Base-by-base conservation (phyloP, 2,329 filamentous ascomycete species). In the Pseudogymnoascus verrucosus region DNA sequence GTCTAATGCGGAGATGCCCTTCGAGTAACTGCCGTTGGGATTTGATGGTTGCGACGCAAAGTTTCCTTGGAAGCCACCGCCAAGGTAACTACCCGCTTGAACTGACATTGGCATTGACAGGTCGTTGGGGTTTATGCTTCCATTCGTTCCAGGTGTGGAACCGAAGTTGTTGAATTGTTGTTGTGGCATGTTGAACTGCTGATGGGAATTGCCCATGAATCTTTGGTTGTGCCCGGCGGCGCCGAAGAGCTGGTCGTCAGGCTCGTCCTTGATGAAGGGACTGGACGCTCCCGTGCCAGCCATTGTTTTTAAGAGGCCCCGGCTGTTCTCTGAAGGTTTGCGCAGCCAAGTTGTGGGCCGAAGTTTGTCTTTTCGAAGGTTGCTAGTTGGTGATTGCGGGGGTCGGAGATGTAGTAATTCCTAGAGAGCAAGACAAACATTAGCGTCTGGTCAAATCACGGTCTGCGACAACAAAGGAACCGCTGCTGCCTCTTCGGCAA, bases 41-140 rank as follows among this genome's bases (percentile, higher is more conserved):
- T 84, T 79, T 23, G 78, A 78, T 67, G 78, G 78, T 62, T 78
- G 77, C 23, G 81, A 78, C 64, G 78, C 79, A 71, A 82, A 87
- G 70, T 82, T 83, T 75, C 88, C 86, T 70, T 81, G 80, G 69
- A 85, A 90, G 1, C 84, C 82, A 39, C 83, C 80, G 21, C 83
- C 84, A 63, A 75, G 76, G 66, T 74, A 77, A 63, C 69, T 73
- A 63, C 74, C 73, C 66, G 77, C 78, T 26, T 72, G 70, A 21
- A 75, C 78, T 64, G 79, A 75, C 68, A 82, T 75, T 67, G 78
- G 77, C 85, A 93, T 90, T 69, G 85, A 85, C 65, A 97, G 82
- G 67, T 95, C 91, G 66, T 90, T 93, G 10, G 93, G 93, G 73
- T 97, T 90, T 72, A 97, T 88, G 71, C 83, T 83, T 61, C 76